A percentile compares a stretch with the other conserved stretches of the same genome.
Conservation (phyloP, 116 monocot genomes). For the Cymodocea nodosa region DNA sequence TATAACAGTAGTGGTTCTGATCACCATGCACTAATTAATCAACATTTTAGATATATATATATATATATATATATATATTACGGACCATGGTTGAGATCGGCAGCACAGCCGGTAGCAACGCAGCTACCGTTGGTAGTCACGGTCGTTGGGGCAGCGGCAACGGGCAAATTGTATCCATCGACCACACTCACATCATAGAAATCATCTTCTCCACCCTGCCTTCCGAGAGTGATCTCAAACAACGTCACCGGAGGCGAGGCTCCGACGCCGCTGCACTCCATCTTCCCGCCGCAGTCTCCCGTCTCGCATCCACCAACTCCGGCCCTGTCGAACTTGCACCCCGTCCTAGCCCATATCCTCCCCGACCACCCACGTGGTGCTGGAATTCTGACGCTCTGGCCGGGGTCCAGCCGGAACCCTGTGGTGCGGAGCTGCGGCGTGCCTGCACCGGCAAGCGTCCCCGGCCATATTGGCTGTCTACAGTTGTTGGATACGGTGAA, state of each 20-base stretch:
- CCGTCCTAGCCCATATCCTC: conserved; percentile 74
- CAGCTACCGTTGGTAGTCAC: conserved; percentile 18
- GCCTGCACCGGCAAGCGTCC: conserved; percentile 50
- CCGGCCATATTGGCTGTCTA: conserved; percentile 49
- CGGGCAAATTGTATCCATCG: conserved; percentile 71
- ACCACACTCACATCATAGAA: conserved; percentile 84
- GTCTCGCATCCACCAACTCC: conserved; percentile 48
- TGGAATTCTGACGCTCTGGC: conserved; percentile 18
- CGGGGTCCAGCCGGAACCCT: conserved; percentile 44
- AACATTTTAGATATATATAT: no score
- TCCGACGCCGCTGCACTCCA: conserved; percentile 47
- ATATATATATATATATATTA: no score
- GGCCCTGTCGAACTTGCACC: conserved; percentile 39
- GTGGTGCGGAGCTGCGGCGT: conserved; percentile 49
- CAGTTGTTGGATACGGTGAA: conserved; percentile 64
- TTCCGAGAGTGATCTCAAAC: conserved; percentile 67
- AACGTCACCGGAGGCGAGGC: conserved; percentile 51
- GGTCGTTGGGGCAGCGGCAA: conserved; percentile 28
- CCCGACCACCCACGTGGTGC: conserved; percentile 53
- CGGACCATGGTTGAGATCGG: conserved; percentile 52
- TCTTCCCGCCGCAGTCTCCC: conserved; percentile 65
- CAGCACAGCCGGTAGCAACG: conserved; percentile 38
- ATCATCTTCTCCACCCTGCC: conserved; percentile 20
- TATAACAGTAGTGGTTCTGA: no score
- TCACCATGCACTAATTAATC: no score